These are phyloP conservation scores for Capsella bursapastoris DNA, from an alignment of 345 rosid species.

Conservation along the genomic window DNA sequence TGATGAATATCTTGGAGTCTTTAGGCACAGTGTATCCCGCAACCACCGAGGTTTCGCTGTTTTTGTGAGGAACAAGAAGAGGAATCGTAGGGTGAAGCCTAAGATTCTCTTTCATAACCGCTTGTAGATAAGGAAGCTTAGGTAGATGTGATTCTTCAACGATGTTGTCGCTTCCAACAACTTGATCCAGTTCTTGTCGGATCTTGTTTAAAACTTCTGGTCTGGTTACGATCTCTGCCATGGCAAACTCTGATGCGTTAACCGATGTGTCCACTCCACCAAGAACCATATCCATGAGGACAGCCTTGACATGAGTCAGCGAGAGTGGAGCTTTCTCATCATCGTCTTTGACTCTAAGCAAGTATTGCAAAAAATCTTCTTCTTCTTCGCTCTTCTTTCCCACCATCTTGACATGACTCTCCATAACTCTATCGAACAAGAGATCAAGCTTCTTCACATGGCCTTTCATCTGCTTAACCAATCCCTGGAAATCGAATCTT, in stretches of 20 bases:
- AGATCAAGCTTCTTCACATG: conserved; percentile 28
- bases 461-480: conserved; percentile 44
- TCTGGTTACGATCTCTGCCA: conserved; percentile 54
- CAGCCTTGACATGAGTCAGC: conserved; percentile 43
- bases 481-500: conserved; percentile 62
- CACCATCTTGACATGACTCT: conserved; percentile 34
- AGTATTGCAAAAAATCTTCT: conserved; percentile 59
- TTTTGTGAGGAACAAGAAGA: conserved; percentile 50
- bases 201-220: conserved; percentile 45
- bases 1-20: conserved; percentile 49
- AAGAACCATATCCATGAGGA: conserved; percentile 47
- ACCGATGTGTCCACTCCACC: conserved; percentile 50
- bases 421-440: conserved; percentile 45
- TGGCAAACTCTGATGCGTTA: conserved; percentile 55
- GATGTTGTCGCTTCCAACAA: conserved; percentile 48
- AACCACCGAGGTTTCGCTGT: conserved; percentile 43
- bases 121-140: conserved; percentile 46
- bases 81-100: conserved; percentile 64
- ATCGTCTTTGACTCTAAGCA: conserved; percentile 48
- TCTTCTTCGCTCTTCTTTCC: conserved; percentile 25
- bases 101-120: conserved; percentile 53
- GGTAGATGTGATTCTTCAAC: conserved; percentile 63
- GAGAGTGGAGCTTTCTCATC: conserved; percentile 48
- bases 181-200: conserved; percentile 45
- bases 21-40: conserved; percentile 57